Conservation (phyloP, 2,329 filamentous ascomycete genomes). For the Thielaviopsis ethacetica region DNA sequence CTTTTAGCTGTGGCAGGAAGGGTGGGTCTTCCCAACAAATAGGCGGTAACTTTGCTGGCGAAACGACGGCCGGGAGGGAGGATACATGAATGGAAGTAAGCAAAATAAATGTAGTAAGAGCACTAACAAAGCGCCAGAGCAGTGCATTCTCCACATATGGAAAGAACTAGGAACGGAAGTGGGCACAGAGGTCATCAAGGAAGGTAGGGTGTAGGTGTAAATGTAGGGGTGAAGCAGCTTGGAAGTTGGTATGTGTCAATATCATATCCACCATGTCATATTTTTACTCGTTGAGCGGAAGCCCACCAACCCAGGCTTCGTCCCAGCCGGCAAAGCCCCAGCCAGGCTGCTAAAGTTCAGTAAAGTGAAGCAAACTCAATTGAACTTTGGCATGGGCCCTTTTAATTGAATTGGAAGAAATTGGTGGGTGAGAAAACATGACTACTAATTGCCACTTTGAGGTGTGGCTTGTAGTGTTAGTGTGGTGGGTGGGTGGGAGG, state of each 20-base stretch:
- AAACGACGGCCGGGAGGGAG: neutral
- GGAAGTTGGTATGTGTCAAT: neutral
- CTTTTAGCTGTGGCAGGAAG: neutral
- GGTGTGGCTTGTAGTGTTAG: neutral
- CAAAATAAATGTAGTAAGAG: neutral
- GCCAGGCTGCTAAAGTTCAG: neutral
- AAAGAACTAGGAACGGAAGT: neutral
- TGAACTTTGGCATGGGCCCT: neutral
- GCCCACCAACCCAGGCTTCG: neutral
- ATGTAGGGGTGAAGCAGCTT: neutral
- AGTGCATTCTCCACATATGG: neutral
- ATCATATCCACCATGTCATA: neutral
- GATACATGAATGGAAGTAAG: neutral
- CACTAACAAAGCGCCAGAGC: neutral
- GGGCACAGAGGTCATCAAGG: neutral
- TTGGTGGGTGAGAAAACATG: neutral
- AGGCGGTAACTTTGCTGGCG: neutral
- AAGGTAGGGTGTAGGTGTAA: neutral
- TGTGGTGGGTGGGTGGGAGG: neutral
- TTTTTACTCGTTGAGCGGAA: neutral
- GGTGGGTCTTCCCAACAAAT: neutral
- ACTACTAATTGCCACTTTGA: neutral
- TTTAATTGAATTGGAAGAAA: neutral
- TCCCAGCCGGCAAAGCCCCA: neutral
- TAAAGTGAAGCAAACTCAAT: neutral